phyloP scores from a whole-genome alignment of 202 grass and related monocot species.

The Cymbopogon flexuosus region DNA sequence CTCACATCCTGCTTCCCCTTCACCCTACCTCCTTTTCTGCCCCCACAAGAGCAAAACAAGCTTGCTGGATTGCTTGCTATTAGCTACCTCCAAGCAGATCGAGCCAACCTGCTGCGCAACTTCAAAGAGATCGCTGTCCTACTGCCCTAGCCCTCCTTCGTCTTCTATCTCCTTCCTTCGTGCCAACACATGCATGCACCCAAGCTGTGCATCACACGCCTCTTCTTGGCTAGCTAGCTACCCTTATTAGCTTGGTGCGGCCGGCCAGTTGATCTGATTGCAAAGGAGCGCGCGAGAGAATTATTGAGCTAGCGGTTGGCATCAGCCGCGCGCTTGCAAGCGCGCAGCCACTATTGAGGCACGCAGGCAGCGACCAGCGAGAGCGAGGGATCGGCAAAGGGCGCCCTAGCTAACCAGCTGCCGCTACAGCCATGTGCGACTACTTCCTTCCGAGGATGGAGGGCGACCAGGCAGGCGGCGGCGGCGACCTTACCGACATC shows the following conservation, averaged over 20 bases:
- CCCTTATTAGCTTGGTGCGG: neutral
- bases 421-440: conserved; percentile 57
- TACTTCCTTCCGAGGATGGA: conserved; percentile 82
- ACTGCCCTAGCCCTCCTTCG: conserved; percentile 16
- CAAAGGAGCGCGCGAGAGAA: conserved; percentile 19
- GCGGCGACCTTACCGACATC: conserved; percentile 72
- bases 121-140: neutral
- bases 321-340: neutral
- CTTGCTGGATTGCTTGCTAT: neutral
- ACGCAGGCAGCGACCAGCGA: neutral
- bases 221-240: neutral
- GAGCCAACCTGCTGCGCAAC: neutral
- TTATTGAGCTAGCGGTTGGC: conserved; percentile 24
- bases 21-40: conserved; percentile 52
- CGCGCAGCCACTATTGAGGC: conserved; percentile 29
- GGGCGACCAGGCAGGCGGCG: conserved; percentile 42
- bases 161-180: neutral
- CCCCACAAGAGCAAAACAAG: conserved; percentile 32
- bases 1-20: conserved; percentile 60
- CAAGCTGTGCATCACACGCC: neutral
- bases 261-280: conserved; percentile 2
- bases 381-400: neutral
- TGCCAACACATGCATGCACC: neutral
- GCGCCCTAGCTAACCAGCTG: conserved; percentile 23
- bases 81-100: conserved; percentile 25